Evolutionary conservation across 306 rosid species (phyloP), one percentile per base, ranked within the genome.

Genomic region (Rubus parviflorus): DNA sequence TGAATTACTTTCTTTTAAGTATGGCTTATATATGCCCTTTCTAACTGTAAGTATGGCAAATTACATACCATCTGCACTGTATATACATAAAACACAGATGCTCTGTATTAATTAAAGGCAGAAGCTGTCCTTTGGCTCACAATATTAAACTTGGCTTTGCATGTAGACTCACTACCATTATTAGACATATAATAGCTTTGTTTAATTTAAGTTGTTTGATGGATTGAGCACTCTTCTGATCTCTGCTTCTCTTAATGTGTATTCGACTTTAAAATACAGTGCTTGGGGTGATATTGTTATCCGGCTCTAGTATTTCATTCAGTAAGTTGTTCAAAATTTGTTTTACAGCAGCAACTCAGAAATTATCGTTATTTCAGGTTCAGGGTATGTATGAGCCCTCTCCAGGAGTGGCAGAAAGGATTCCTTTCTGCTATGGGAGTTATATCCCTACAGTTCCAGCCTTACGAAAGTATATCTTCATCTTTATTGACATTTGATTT

Each of bases 391-490:
- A 68, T 77, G 88, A 90, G 46, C 70, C 88, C 75, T 85, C 94
- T 83, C 97, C 93, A 65, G 87, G 84, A 46, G 87, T 85, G 70
- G 75, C 80, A 16, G 89, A 88, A 65, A 92, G 97, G 87, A 80
- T 89, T 85, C 85, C 85, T 76, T 77, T 92, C 72, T 85, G 89
- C 79, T 84, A 76, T 71, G 96, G 87, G 35, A 91, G 87, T 80
- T 86, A 83, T 77, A 79, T 87, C 78, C 97, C 98, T 57, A 81
- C 92, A 67, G 75, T 95, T 89, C 86, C 98, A 79, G 89, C 92
- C 79, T 85, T 95, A 83, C 85, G 96, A 52, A 95, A 90, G 98
- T 95, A 92, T 74, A 42, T 37, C 37, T 68, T 75, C 79, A 54
- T 85, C 58, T 83, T 75, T 57, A 23, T 68, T 48, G 58, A 48